Base-by-base conservation (phyloP, 1,139 yeast species). In the Taphrina pruni region DNA sequence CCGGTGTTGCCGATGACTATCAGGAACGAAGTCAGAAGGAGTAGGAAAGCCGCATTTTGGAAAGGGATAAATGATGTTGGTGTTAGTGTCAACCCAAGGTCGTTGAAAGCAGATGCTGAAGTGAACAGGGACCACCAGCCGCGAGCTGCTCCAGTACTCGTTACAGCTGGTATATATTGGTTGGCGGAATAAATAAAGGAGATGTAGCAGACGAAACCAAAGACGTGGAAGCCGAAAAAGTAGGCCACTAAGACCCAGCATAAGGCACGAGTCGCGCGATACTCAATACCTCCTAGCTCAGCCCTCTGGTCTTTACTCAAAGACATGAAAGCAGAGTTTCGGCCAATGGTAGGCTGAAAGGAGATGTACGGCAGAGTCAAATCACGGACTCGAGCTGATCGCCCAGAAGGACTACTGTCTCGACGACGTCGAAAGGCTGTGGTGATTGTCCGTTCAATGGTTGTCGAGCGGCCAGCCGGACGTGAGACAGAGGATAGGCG, bases 241-340 rank as follows among this genome's bases (percentile, higher is more conserved):
- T 66, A 69, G 38, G 43, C 11, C 17, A 43, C 65, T 17, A 69
- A 46, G 17, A 69, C 60, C 51, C 62, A 52, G 38, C 69, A 65
- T 36, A 94, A 80, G 12, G 92, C 79, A 75, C 91, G 91, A 69
- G 90, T 84, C 0, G 99, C 92, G 64, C 98, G 84, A 76, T 94
- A 95, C 76, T 94, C 99, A 11, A 94, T 97, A 68, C 99, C 99
- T 45, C 99, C 99, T 58, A 94, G 80, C 77, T 94, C 99, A 71
- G 89, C 96, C 75, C 91, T 91, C 77, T 95, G 98, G 35, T 85
- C 88, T 39, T 87, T 91, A 1, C 90, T 87, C 69, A 94, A 79
- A 41, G 88, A 88, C 1, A 90, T 89, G 81, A 94, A 94, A 88
- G 93, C 89, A 0, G 99, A 94, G 78, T 95, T 95, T 77, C 98